These are phyloP conservation scores for Clitopilus hobsonii DNA, from an alignment of 768 basidiomycete genomes.

Conservation along the genomic window DNA sequence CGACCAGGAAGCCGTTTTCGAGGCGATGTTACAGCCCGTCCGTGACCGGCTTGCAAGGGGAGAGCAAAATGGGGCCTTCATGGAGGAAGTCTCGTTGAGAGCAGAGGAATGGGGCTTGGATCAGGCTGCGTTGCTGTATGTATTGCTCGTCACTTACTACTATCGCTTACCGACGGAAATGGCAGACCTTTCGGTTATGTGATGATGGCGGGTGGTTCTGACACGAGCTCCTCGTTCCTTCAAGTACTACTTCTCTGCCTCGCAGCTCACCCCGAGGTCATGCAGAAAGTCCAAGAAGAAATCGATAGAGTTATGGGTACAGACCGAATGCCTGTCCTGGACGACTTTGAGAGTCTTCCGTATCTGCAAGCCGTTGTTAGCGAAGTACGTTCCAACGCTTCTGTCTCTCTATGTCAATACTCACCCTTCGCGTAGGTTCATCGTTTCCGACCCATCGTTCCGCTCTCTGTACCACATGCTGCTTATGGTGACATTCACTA, in stretches of 20 bases:
- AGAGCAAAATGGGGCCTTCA: constrained; percentile 14
- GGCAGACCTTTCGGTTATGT: background rate
- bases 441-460: constrained; percentile 15
- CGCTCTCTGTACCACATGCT: constrained; percentile 14
- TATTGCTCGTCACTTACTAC: background rate
- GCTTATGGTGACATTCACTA: background rate
- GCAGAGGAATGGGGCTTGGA: constrained; percentile 8
- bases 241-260: constrained; percentile 21
- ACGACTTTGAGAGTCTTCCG: constrained; percentile 17
- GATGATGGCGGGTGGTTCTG: constrained; percentile 17
- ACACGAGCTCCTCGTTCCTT: constrained; percentile 22
- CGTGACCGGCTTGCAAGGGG: constrained; percentile 12
- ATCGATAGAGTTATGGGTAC: constrained; percentile 21
- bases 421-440: constrained; percentile 6
- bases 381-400: constrained; percentile 1
- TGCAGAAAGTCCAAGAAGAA: constrained; percentile 19
- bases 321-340: constrained; percentile 20
- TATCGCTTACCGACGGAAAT: background rate
- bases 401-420: background rate
- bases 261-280: constrained; percentile 18
- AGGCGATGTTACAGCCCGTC: constrained; percentile 2
- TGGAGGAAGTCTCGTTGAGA: constrained; percentile 15
- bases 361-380: constrained; percentile 15
- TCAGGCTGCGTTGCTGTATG: background rate
- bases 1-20: constrained; percentile 4